A percentile compares a stretch with the other conserved stretches of the same genome.
Evolutionary conservation across 106 monocot genomes (phyloP).

Genomic region (Amphibolis antarctica): DNA sequence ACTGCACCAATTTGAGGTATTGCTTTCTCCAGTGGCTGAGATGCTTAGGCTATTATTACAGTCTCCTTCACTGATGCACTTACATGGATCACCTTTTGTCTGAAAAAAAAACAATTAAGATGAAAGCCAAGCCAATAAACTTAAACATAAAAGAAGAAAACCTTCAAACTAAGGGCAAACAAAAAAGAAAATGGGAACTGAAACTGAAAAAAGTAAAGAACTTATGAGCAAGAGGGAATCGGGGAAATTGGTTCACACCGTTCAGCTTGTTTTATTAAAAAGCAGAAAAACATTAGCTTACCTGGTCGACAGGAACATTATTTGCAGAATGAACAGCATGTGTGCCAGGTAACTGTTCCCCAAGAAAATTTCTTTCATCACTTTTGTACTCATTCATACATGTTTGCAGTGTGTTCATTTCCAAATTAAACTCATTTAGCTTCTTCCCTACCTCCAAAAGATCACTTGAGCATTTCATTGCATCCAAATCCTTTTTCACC

Average conservation of each 20-base stretch:
- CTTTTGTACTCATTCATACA: conserved; percentile 17
- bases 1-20: not conserved
- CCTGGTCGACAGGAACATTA: conserved; percentile 22
- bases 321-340: conserved; percentile 13
- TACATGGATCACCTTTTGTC: conserved; percentile 12
- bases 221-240: conserved; percentile 24
- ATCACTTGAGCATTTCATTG: conserved; percentile 13
- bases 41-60: not conserved
- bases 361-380: not conserved
- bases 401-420: conserved; percentile 14
- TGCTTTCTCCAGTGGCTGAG: not conserved
- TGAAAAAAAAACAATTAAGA: conserved; percentile 9
- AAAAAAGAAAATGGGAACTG: not conserved
- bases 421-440: conserved; percentile 27
- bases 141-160: not conserved
- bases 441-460: conserved; percentile 25
- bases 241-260: conserved; percentile 23
- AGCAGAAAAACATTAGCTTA: conserved; percentile 46
- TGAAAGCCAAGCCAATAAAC: not conserved
- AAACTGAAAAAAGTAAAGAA: conserved; percentile 12
- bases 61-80: not conserved
- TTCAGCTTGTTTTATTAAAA: conserved; percentile 36
- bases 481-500: conserved; percentile 14
- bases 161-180: not conserved
- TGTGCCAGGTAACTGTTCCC: conserved; percentile 3